Percentiles rank a stretch among this genome's conserved stretches.
Conservation (phyloP, 1,284 basidiomycete species). For the Erythrobasidium hasegawianum region DNA sequence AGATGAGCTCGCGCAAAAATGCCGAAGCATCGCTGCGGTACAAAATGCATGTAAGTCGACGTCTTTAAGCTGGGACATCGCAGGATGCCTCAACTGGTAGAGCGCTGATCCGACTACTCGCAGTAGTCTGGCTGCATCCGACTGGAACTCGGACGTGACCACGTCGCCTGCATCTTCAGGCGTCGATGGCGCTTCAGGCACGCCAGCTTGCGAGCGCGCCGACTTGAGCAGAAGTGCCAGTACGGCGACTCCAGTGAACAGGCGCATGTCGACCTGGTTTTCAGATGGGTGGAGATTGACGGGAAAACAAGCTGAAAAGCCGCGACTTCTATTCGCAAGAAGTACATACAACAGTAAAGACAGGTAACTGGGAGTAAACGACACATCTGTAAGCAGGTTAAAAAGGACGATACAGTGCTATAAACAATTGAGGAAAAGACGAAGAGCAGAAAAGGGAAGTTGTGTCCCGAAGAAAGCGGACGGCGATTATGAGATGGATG, state of each 20-base stretch:
- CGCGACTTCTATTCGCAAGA: no score
- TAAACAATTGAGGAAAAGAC: no score
- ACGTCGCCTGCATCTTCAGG: neutral
- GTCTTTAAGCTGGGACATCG: no score
- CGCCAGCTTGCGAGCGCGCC: neutral
- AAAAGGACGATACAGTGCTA: no score
- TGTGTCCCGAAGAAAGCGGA: no score
- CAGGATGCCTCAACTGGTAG: conserved; percentile 40
- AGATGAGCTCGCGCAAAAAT: conserved; percentile 79
- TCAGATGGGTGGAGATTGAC: no score
- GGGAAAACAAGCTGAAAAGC: no score
- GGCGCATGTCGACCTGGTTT: neutral
- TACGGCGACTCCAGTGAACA: neutral
- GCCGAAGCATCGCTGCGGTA: conserved; percentile 63
- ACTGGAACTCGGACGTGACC: conserved; percentile 55
- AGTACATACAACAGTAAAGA: no score
- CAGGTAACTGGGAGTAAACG: no score
- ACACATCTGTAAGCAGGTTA: no score
- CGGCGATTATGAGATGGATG: no score
- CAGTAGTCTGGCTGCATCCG: conserved; percentile 82
- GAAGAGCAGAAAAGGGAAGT: no score
- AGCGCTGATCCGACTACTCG: conserved; percentile 78
- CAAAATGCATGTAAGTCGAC: conserved; percentile 57
- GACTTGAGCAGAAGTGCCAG: neutral
- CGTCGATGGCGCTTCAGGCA: neutral